A percentile compares a stretch with the other conserved stretches of the same genome.
phyloP scores from a whole-genome alignment of 176 grass and related monocot genomes.

The Puya raimondii region DNA sequence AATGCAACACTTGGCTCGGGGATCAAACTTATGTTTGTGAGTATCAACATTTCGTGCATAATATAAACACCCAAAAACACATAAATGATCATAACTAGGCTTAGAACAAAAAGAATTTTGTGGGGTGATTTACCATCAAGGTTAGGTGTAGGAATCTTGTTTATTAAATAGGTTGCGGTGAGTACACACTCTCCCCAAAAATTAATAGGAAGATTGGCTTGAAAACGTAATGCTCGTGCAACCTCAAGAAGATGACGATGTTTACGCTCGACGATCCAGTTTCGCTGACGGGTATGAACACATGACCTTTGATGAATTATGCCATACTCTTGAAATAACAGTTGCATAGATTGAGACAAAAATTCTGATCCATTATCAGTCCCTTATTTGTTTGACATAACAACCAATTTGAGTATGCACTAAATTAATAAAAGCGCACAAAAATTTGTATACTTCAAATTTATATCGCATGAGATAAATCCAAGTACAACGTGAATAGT shows the following conservation, averaged over 20 bases:
- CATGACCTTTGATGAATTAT: constrained; percentile 3
- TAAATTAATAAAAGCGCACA: background rate
- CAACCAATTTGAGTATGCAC: background rate
- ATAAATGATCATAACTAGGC: constrained; percentile 10
- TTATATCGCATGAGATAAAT: constrained; percentile 12
- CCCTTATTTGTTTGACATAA: background rate
- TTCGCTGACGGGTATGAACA: constrained; percentile 5
- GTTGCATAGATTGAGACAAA: background rate
- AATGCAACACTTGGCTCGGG: background rate
- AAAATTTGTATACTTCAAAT: background rate
- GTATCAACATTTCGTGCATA: background rate
- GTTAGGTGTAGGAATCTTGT: background rate
- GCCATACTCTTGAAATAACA: background rate
- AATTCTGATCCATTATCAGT: background rate
- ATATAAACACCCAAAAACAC: constrained; percentile 17
- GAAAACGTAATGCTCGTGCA: background rate
- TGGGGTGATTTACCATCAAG: constrained; percentile 1
- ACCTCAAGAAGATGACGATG: constrained; percentile 7
- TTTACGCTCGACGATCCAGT: constrained; percentile 3
- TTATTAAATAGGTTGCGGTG: constrained; percentile 7
- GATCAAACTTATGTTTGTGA: constrained; percentile 10
- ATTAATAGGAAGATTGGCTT: background rate
- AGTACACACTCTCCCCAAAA: constrained; percentile 18
- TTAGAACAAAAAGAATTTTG: background rate
- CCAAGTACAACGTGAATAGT: constrained; percentile 6